phyloP scores from a whole-genome alignment of 2,329 filamentous ascomycete genomes.

The Westerdykella aurantiaca region DNA sequence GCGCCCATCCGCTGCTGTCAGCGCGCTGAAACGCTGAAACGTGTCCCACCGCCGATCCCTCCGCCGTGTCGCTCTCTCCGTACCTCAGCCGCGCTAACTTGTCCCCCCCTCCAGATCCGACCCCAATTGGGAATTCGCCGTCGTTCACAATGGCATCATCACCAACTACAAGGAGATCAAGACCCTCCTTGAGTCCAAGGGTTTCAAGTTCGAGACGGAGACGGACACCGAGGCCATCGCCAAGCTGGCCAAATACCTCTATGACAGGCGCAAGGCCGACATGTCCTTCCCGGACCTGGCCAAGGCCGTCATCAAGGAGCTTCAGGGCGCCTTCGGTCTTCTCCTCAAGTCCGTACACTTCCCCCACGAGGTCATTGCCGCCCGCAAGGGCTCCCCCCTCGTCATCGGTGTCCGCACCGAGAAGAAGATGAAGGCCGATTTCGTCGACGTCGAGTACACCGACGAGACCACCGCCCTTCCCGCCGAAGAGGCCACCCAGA shows the following conservation, averaged over 20 bases:
- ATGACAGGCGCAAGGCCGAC: slow-evolving; percentile 79
- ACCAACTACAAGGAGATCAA: slow-evolving; percentile 99
- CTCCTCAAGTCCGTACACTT: slow-evolving; percentile 98
- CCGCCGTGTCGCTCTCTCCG: slow-evolving; percentile 1
- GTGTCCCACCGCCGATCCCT: neutral
- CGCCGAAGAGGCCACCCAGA: slow-evolving; percentile 92
- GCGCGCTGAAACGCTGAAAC: slow-evolving; percentile 10
- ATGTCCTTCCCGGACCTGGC: slow-evolving; percentile 95
- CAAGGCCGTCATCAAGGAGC: slow-evolving; percentile 97
- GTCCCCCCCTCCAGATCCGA: slow-evolving; percentile 62
- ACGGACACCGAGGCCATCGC: slow-evolving; percentile 99
- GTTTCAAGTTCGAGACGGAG: slow-evolving; percentile 98
- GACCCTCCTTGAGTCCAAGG: slow-evolving; percentile 86
- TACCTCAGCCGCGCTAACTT: slow-evolving; percentile 15
- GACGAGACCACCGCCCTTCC: slow-evolving; percentile 74
- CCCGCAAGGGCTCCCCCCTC: slow-evolving; percentile 95
- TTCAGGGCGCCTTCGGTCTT: slow-evolving; percentile 95
- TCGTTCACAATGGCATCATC: slow-evolving; percentile 99
- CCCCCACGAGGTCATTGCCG: slow-evolving; percentile 94
- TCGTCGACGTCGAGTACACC: slow-evolving; percentile 96
- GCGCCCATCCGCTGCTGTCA: slow-evolving; percentile 3
- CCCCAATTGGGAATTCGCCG: slow-evolving; percentile 87
- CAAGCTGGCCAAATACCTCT: slow-evolving; percentile 97
- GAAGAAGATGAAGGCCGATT: slow-evolving; percentile 99
- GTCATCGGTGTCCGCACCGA: slow-evolving; percentile 95